phyloP scores from a whole-genome alignment of 2,329 filamentous ascomycete species.

The Ustilaginoidea virens region DNA sequence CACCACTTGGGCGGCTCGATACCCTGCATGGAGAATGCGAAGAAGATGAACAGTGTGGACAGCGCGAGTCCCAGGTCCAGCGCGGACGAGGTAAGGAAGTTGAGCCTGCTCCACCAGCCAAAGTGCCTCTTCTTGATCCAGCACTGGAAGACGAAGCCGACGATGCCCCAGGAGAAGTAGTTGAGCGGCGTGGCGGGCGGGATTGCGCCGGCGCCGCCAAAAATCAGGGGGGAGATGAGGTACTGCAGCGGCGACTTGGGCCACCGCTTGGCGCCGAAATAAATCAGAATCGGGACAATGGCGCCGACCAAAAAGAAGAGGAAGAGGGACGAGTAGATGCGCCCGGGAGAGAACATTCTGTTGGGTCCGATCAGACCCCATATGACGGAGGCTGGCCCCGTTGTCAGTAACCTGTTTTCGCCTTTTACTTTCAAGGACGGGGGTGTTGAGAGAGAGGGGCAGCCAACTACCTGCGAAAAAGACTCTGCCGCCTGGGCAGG shows the following conservation, averaged over 20 bases:
- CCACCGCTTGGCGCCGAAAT: slow-evolving; percentile 31
- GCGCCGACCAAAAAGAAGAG: slow-evolving; percentile 44
- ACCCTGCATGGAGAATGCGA: slow-evolving; percentile 49
- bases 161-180: slow-evolving; percentile 58
- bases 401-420: neutral
- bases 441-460: neutral
- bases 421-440: neutral
- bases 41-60: slow-evolving; percentile 53
- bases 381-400: slow-evolving; percentile 39
- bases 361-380: slow-evolving; percentile 52
- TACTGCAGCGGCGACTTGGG: slow-evolving; percentile 34
- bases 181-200: slow-evolving; percentile 57
- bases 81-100: slow-evolving; percentile 55
- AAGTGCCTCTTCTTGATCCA: slow-evolving; percentile 51
- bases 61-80: slow-evolving; percentile 55
- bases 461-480: slow-evolving; percentile 43
- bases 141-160: slow-evolving; percentile 57
- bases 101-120: slow-evolving; percentile 59
- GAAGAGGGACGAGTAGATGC: slow-evolving; percentile 45
- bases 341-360: slow-evolving; percentile 46
- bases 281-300: slow-evolving; percentile 34
- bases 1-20: slow-evolving; percentile 52
- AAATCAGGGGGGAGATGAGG: slow-evolving; percentile 47
- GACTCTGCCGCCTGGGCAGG: slow-evolving; percentile 46
- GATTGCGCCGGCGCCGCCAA: slow-evolving; percentile 41